Evolutionary conservation across 345 rosid species (phyloP).

Genomic region (Reutealis trisperma): DNA sequence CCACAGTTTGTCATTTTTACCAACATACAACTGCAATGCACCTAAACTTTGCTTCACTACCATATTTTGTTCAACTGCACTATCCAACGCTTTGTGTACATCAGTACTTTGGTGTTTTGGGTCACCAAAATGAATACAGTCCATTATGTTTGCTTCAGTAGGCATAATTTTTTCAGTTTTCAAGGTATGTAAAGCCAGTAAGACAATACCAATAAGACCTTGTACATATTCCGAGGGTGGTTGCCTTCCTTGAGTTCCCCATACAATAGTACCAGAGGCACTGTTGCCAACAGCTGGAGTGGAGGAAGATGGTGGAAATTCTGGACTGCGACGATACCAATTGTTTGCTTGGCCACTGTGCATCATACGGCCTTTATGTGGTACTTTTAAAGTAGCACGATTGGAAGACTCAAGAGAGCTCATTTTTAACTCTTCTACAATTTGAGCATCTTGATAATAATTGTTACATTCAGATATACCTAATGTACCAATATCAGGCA

Average conservation of each 20-base stretch:
- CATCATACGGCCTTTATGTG: slow-evolving; percentile 31
- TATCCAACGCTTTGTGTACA: slow-evolving; percentile 63
- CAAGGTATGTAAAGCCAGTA: slow-evolving; percentile 68
- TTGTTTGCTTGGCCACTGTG: slow-evolving; percentile 31
- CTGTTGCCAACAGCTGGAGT: slow-evolving; percentile 23
- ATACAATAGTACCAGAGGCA: slow-evolving; percentile 35
- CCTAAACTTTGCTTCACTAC: slow-evolving; percentile 58
- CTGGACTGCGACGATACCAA: slow-evolving; percentile 34
- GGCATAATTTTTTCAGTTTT: slow-evolving; percentile 72
- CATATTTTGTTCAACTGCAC: slow-evolving; percentile 71
- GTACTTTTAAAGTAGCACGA: slow-evolving; percentile 32
- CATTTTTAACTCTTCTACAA: slow-evolving; percentile 40
- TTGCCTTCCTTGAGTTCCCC: slow-evolving; percentile 56
- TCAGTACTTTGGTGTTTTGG: slow-evolving; percentile 56
- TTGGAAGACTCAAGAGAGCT: slow-evolving; percentile 33
- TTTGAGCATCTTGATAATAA: slow-evolving; percentile 39
- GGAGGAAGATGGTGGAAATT: slow-evolving; percentile 30
- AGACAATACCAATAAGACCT: slow-evolving; percentile 73
- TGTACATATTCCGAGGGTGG: slow-evolving; percentile 67
- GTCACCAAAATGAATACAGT: slow-evolving; percentile 77
- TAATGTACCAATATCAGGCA: slow-evolving; percentile 55
- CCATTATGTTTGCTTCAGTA: slow-evolving; percentile 66
- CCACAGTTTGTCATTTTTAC: slow-evolving; percentile 70
- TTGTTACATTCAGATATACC: slow-evolving; percentile 41
- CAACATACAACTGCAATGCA: slow-evolving; percentile 59